Base-by-base conservation (phyloP, 306 rosid species). In the Cotoneaster glaucophyllus region DNA sequence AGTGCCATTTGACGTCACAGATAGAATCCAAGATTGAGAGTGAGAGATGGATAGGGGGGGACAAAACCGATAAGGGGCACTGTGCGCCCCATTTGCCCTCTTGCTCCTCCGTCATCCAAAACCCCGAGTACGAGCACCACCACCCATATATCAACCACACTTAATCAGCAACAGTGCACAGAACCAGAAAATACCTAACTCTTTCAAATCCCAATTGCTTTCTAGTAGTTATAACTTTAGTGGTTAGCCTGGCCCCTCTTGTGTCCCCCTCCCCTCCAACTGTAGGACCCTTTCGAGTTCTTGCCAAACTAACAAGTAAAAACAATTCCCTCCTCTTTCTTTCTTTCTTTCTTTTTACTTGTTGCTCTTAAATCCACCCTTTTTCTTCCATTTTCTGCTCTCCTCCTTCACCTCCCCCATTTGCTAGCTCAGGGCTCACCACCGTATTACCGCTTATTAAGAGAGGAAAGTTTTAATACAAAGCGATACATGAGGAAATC, bases 111-210 rank as follows among this genome's bases (percentile, higher is more conserved):
- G 13, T 8, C 43, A 13, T 37, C 24, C 43, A 64, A 63, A 18
- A 21, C 69, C 45, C 53, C 58, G n/a, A 25, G 41, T 73, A 34
- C 45, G 70, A 25, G 68, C 45, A 48, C 39, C 86, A 58, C 74
- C 74, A 37, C 21, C 28, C 79, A 41, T 61, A 15, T 65, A 65
- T 71, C n/a, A 7, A 15, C 26, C 68, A 31, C 68, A 17, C 6
- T 18, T 31, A 18, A 71, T 83, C 71, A 70, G 21, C 70, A 64
- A 84, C 78, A 80, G 89, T 85, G 80, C 13, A 22, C 53, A 28
- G 73, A 86, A 86, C 86, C 82, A 83, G 80, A 85, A 88, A 90
- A 81, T 87, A 93, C 97, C 96, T 70, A 88, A 85, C 93, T 87
- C 89, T 41, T 78, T 56, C 79, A 69, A 74, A 76, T 88, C 96